Evolutionary conservation across 495 filamentous ascomycete species (phyloP).

Genomic region (Penicillium argentinense): DNA sequence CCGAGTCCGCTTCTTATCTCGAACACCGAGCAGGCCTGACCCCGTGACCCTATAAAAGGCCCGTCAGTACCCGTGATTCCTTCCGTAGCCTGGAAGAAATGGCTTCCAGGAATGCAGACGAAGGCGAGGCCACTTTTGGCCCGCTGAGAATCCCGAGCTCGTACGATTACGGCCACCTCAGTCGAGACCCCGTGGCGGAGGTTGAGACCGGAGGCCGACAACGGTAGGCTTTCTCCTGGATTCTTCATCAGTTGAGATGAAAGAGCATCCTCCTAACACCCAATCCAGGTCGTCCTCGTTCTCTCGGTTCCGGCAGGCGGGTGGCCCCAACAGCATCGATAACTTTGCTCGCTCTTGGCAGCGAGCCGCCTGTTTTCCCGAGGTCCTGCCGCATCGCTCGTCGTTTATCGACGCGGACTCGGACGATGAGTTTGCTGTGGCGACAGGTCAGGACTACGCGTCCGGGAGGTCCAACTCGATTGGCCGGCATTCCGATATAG

Average conservation of each 20-base stretch:
- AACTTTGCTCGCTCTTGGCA: slow-evolving; percentile 96
- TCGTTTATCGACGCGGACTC: slow-evolving; percentile 62
- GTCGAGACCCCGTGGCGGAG: slow-evolving; percentile 15
- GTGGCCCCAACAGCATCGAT: slow-evolving; percentile 89
- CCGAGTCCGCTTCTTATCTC: slow-evolving; percentile 1
- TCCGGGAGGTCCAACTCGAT: slow-evolving; percentile 34
- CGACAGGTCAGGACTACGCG: slow-evolving; percentile 23
- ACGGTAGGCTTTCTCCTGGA: slow-evolving; percentile 11
- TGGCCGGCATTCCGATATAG: slow-evolving; percentile 20
- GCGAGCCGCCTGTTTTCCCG: slow-evolving; percentile 82
- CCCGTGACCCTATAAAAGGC: background rate
- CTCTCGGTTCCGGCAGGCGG: slow-evolving; percentile 75
- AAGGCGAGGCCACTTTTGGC: slow-evolving; percentile 6
- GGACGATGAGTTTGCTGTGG: slow-evolving; percentile 44
- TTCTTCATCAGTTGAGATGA: too few species aligned
- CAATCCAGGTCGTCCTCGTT: slow-evolving; percentile 57
- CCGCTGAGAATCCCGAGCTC: slow-evolving; percentile 19
- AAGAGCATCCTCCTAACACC: too few species aligned
- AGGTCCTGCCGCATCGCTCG: slow-evolving; percentile 73
- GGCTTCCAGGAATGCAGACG: slow-evolving; percentile 10
- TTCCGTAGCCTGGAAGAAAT: slow-evolving; percentile 2
- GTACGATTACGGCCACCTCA: slow-evolving; percentile 17
- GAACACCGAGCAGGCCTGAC: too few species aligned
- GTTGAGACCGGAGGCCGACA: slow-evolving; percentile 16
- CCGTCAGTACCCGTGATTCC: background rate